Conservation (phyloP, 352 stramenopile species). For the Aphanomyces stellatus region DNA sequence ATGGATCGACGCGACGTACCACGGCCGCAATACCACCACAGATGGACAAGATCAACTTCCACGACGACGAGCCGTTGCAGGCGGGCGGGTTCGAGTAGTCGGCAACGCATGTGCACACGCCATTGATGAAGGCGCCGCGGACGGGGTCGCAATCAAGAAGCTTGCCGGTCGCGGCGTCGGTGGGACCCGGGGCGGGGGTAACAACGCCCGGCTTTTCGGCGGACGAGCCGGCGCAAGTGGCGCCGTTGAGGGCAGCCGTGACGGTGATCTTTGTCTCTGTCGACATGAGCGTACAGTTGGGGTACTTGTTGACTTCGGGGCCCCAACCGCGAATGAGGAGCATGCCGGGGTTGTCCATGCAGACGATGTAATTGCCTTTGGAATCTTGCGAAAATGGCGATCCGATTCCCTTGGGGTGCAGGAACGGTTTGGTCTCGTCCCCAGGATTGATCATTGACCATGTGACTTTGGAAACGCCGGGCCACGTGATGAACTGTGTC, state of each 20-base stretch:
- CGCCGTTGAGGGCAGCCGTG: background rate
- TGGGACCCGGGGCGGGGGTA: background rate
- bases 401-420: background rate
- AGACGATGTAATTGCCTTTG: constrained; percentile 16
- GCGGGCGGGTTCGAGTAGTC: constrained; percentile 11
- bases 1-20: background rate
- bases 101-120: constrained; percentile 1
- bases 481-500: background rate
- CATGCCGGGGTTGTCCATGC: constrained; percentile 1
- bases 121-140: constrained; percentile 5
- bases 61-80: constrained; percentile 7
- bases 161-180: background rate
- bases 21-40: constrained; percentile 13
- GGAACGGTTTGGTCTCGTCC: background rate
- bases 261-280: constrained; percentile 2
- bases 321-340: constrained; percentile 11
- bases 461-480: constrained; percentile 13
- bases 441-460: background rate
- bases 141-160: background rate
- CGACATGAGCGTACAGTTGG: constrained; percentile 9
- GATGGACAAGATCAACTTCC: constrained; percentile 17
- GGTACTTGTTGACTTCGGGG: background rate
- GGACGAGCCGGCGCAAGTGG: background rate
- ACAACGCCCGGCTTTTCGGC: background rate
- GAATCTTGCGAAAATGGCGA: background rate